These are phyloP conservation scores for Martiniozyma abietophila DNA, from an alignment of 805 yeast genomes.

Conservation along the genomic window DNA sequence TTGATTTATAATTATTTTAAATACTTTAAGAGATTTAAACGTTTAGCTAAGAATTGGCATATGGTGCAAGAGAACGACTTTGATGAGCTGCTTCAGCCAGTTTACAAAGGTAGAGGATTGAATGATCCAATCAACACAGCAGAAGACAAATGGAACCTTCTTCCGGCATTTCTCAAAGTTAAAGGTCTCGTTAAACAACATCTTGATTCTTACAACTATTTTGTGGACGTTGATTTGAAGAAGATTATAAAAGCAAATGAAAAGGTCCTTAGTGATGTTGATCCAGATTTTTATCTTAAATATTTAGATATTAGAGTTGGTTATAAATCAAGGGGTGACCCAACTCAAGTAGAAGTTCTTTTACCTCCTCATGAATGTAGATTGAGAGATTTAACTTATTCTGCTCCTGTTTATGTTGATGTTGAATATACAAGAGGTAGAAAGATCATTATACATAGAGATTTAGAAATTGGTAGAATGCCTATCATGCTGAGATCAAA, in stretches of 20 bases:
- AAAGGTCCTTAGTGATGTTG: conserved; percentile 83
- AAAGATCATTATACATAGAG: conserved; percentile 81
- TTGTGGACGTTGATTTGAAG: conserved; percentile 86
- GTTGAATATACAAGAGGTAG: conserved; percentile 95
- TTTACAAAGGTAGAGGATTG: conserved; percentile 75
- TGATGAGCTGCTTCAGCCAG: conserved; percentile 68
- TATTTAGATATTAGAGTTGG: conserved; percentile 93
- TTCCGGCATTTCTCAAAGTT: conserved; percentile 92
- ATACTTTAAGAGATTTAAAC: neutral
- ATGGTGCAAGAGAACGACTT: conserved; percentile 39
- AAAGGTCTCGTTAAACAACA: conserved; percentile 97
- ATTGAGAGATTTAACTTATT: conserved; percentile 84
- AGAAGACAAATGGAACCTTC: conserved; percentile 91
- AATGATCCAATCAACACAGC: conserved; percentile 87
- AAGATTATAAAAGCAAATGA: conserved; percentile 91
- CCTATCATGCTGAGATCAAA: conserved; percentile 96
- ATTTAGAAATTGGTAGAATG: conserved; percentile 94
- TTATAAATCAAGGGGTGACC: conserved; percentile 46
- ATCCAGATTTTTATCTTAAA: conserved; percentile 91
- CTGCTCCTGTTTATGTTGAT: conserved; percentile 94
- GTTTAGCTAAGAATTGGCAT: too few species aligned
- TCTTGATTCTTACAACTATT: conserved; percentile 94
- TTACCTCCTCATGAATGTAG: conserved; percentile 94
- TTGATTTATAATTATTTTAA: neutral
- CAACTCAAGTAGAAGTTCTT: conserved; percentile 45